Evolutionary conservation across 108 stramenopile species (phyloP), one percentile per base, ranked within the genome.

Genomic region (Fragilariopsis cylindrus): DNA sequence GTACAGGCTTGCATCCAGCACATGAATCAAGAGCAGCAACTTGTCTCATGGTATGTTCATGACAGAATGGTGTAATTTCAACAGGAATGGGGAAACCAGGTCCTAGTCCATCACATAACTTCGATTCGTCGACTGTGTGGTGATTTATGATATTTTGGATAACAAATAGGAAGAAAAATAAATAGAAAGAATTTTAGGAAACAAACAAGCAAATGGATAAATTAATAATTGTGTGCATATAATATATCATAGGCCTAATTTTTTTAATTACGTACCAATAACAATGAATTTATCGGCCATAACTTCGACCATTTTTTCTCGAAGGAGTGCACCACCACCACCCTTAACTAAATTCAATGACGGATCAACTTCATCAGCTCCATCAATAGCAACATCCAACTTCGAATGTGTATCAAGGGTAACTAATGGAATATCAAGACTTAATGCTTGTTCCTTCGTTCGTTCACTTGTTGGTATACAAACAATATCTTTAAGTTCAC

Each of bases 321-420:
- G 88, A 46, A 99, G 81, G 12, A 98, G 78, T 7, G 97, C 97
- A 18, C 98, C 98, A 47, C 98, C 98, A 16, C 97, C 96, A 67
- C 98, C 98, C 89, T 99, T 99, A 68, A 98, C 97, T 65, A 97
- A 84, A 83, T 98, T 97, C 47, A 99, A 83, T 42, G 88, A 88
- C 8, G 92, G 94, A 82, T 99, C 98, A 21, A 98, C 98, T 76
- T 97, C 95, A 76, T 99, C 98, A 39, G 99, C 98, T 21, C 98
- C 99, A 87, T 99, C 99, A 77, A 98, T 98, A 49, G 98, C 97
- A 50, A 99, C 98, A 82, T 98, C 99, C 60, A 99, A 85, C 73
- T 94, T 89, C 21, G 97, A 95, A 71, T 96, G 95, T 7, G 92
- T 92, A 70, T 97, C 95, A 13, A 99, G 84, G 8, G 98, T 98